Percentiles rank a stretch among this genome's conserved stretches.
Evolutionary conservation across 352 stramenopile species (phyloP).

Genomic region (Peronospora farinosa): DNA sequence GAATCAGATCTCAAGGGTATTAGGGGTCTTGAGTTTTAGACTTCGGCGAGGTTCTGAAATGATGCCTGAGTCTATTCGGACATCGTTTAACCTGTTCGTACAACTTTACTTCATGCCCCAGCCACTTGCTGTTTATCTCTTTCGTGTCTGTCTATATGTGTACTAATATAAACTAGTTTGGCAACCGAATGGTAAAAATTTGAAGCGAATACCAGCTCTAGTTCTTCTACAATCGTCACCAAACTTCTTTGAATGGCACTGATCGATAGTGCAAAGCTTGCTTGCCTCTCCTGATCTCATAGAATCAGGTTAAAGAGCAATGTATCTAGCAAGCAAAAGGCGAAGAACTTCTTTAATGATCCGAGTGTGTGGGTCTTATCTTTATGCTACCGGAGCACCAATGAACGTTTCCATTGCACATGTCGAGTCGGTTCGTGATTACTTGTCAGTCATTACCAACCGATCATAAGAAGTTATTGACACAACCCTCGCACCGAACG

Average conservation of each 20-base stretch:
- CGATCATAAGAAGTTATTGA: background rate
- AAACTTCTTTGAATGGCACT: background rate
- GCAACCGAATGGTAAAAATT: background rate
- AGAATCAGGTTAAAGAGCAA: no score
- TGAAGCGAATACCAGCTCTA: background rate
- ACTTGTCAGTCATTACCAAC: background rate
- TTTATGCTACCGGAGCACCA: conserved; percentile 11
- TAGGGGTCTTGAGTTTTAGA: background rate
- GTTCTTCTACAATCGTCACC: background rate
- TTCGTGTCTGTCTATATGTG: no score
- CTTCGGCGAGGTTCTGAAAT: background rate
- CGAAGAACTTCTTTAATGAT: background rate
- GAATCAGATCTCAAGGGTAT: no score
- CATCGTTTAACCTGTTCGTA: no score
- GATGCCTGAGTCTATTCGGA: background rate
- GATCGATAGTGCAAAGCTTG: background rate
- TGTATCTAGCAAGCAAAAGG: no score
- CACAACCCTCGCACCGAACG: no score
- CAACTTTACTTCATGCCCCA: no score
- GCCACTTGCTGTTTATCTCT: no score
- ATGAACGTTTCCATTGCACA: conserved; percentile 29
- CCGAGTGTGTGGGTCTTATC: background rate
- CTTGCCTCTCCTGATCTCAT: background rate
- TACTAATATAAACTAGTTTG: no score
- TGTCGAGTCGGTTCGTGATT: no score